These are phyloP conservation scores for Aspergillus sp. DNA, from an alignment of 2,329 filamentous ascomycete genomes.

Conservation along the genomic window DNA sequence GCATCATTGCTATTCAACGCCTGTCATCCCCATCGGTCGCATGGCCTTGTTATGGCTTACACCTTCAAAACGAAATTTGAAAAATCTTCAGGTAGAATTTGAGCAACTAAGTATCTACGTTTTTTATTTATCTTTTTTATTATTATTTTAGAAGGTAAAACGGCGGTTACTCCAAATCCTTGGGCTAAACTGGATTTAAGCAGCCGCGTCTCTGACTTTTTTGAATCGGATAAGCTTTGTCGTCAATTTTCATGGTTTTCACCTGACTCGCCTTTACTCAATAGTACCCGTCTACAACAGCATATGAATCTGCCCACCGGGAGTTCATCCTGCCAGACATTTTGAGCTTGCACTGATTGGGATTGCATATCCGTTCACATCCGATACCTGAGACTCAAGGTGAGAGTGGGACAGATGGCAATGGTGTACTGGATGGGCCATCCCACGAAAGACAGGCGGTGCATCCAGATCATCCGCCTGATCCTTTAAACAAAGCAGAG, in stretches of 20 bases:
- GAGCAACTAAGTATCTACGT: neutral
- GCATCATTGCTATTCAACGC: constrained; percentile 16
- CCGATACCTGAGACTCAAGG: neutral
- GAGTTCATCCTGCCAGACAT: neutral
- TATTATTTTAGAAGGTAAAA: neutral
- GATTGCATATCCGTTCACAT: neutral
- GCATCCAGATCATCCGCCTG: neutral
- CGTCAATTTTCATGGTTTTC: neutral
- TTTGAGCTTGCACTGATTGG: neutral
- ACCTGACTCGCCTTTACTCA: neutral
- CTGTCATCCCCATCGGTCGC: neutral
- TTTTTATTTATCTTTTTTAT: neutral
- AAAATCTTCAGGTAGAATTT: too few species aligned
- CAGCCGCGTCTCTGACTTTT: neutral
- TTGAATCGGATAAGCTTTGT: neutral
- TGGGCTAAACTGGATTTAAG: neutral
- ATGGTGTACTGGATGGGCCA: neutral
- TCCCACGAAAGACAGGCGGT: neutral
- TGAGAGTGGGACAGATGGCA: neutral
- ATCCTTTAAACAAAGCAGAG: constrained; percentile 1
- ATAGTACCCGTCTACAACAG: neutral
- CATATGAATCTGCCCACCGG: neutral
- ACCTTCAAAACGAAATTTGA: too few species aligned
- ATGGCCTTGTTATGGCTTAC: neutral
- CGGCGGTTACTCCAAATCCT: neutral